phyloP scores from a whole-genome alignment of 108 stramenopile genomes.

The Schizochytrium sp. region DNA sequence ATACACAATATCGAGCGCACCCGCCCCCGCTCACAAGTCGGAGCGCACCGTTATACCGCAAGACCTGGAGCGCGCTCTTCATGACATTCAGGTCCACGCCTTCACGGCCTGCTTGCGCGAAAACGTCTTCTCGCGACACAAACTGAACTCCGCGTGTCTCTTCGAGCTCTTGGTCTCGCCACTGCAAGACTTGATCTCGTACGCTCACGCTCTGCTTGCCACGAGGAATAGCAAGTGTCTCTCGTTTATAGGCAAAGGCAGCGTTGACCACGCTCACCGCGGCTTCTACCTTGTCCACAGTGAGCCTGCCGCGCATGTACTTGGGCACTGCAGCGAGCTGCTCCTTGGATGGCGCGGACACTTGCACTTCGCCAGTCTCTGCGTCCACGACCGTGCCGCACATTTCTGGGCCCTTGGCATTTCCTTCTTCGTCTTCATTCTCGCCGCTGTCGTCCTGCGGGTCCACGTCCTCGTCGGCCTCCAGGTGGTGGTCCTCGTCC shows the following conservation, averaged over 20 bases:
- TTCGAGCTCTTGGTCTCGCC: not conserved
- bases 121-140: not conserved
- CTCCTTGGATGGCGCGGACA: not conserved
- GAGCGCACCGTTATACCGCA: not conserved
- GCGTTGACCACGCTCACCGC: not conserved
- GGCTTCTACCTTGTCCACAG: not conserved
- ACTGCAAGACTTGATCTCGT: not conserved
- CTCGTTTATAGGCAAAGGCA: not conserved
- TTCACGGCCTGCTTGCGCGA: not conserved
- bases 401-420: too few species aligned
- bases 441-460: too few species aligned
- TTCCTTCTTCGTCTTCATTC: too few species aligned
- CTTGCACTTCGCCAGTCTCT: not conserved
- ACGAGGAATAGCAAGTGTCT: not conserved
- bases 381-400: not conserved
- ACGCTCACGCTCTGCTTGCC: conserved; percentile 6
- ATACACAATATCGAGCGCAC: not conserved
- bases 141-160: not conserved
- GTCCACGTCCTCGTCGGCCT: too few species aligned
- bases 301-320: not conserved
- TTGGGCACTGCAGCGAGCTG: not conserved
- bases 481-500: too few species aligned
- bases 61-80: not conserved
- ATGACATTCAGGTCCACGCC: not conserved
- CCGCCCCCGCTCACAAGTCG: not conserved